Base-by-base conservation (phyloP, 208 protist genomes). In the Naegleria gruberi region DNA sequence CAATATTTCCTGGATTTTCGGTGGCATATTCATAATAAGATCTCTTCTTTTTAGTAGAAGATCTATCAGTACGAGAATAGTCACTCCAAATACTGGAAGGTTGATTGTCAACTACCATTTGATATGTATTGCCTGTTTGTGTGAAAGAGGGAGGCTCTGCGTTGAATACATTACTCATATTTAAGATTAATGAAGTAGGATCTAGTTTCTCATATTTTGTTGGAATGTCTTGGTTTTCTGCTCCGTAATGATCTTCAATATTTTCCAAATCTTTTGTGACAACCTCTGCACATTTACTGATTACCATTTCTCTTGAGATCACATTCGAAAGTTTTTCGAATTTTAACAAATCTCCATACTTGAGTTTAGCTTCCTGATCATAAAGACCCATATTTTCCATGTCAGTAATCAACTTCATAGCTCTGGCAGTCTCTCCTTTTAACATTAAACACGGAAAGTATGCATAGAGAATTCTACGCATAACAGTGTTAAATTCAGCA, bases 311-410 rank as follows among this genome's bases (percentile, higher is more conserved):
- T 19, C 51, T 4, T 3, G 51, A 65, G 30, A 65, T 65, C 19
- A 65, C 51, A 19, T 19, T 65, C 12, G 51, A 65, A 4, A 65
- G 51, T 23, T 65, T 65, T 1, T 65, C 51, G 30, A 65, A 65
- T 65, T 65, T 77, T 77, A 77, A 77, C 30, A 77, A 77, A 77
- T 77, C 65, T 37, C 65, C 65, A 77, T 77, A 77, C 65, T 77
- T 77, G 3, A 37, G 30, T 37, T 77, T 77, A 6, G 65, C 65
- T 37, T 77, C 65, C 12, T 77, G 30, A 77, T 77, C 65, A 2
- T 37, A 77, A 8, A 77, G 30, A 6, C 65, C 65, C 30, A 30
- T 4, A 8, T 77, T 77, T 77, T 77, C 30, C 65, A 77, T 77
- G 26, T 77, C 65, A 37, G 17, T 30, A 37, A 77, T 77, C 0